phyloP scores from a whole-genome alignment of 495 filamentous ascomycete genomes.

The Hypomontagnella monticulosa region DNA sequence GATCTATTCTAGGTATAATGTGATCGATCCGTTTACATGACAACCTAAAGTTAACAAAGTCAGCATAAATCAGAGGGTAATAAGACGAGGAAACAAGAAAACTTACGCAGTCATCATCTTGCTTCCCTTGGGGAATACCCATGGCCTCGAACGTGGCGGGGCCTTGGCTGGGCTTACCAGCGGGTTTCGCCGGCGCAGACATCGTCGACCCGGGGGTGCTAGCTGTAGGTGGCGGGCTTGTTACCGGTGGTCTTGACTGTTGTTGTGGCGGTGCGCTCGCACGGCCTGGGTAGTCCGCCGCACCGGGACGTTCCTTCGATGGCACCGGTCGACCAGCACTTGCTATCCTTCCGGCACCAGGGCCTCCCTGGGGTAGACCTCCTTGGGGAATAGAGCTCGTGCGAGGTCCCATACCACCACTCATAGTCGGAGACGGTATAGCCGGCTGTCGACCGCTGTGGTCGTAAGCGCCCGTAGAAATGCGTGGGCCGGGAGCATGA shows the following conservation, averaged over 20 bases:
- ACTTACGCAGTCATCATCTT: conserved; percentile 92
- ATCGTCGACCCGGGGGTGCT: conserved; percentile 37
- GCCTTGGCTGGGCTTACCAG: conserved; percentile 69
- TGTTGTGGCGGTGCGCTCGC: conserved; percentile 49
- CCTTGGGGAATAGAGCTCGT: conserved; percentile 46
- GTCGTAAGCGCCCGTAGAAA: conserved; percentile 34
- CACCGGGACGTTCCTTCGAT: conserved; percentile 37
- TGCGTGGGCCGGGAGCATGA: conserved; percentile 40
- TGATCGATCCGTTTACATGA: conserved; percentile 31
- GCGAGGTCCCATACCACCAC: conserved; percentile 40
- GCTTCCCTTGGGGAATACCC: conserved; percentile 84
- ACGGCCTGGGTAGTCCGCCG: conserved; percentile 37
- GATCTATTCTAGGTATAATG: conserved; percentile 16
- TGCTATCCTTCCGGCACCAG: conserved; percentile 22
- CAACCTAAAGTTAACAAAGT: conserved; percentile 23
- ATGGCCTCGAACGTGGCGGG: conserved; percentile 98
- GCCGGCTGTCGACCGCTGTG: conserved; percentile 15
- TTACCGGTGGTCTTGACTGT: conserved; percentile 44
- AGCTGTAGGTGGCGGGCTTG: conserved; percentile 46
- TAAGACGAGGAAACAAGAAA: background rate
- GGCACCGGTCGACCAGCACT: conserved; percentile 30
- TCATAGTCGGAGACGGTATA: conserved; percentile 38
- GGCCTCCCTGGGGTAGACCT: conserved; percentile 41
- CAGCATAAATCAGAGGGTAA: background rate
- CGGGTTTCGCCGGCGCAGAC: conserved; percentile 54